These are phyloP conservation scores for Tinospora cordifolia DNA, from an alignment of 164 flowering plant genomes.

Conservation along the genomic window DNA sequence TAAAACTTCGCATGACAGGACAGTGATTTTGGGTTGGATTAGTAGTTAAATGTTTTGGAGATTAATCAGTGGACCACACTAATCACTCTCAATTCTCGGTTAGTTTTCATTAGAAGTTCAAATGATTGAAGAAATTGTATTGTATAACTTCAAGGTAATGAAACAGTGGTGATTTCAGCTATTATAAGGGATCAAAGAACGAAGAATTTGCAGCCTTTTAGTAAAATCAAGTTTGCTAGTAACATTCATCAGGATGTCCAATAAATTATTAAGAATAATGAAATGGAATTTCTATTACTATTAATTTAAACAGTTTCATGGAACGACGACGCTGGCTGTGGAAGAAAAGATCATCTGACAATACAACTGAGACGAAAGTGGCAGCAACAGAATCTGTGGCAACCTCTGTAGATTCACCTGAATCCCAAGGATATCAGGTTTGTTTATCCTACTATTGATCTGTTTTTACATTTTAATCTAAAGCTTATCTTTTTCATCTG, in stretches of 20 bases:
- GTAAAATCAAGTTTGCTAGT: too few species aligned
- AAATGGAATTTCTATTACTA: neutral
- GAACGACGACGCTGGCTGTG: conserved; percentile 94
- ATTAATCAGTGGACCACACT: too few species aligned
- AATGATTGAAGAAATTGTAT: too few species aligned
- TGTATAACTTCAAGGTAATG: too few species aligned
- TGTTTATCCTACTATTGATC: conserved; percentile 8
- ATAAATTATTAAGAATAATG: too few species aligned
- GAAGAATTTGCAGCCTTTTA: too few species aligned
- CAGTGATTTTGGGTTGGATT: neutral
- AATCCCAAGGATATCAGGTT: conserved; percentile 52
- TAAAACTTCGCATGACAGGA: neutral
- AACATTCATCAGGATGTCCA: too few species aligned
- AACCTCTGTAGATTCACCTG: conserved; percentile 17
- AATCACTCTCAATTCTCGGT: too few species aligned
- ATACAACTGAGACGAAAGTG: conserved; percentile 39
- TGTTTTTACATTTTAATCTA: neutral
- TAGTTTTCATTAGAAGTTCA: too few species aligned
- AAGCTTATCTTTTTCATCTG: neutral
- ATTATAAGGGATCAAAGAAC: too few species aligned
- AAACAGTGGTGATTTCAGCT: too few species aligned
- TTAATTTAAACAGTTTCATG: conserved; percentile 20
- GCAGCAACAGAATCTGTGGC: conserved; percentile 43
- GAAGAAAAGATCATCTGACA: conserved; percentile 85
- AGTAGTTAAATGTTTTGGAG: neutral